phyloP scores from a whole-genome alignment of 2,329 filamentous ascomycete species.

The Chaetomiaceae sp. region DNA sequence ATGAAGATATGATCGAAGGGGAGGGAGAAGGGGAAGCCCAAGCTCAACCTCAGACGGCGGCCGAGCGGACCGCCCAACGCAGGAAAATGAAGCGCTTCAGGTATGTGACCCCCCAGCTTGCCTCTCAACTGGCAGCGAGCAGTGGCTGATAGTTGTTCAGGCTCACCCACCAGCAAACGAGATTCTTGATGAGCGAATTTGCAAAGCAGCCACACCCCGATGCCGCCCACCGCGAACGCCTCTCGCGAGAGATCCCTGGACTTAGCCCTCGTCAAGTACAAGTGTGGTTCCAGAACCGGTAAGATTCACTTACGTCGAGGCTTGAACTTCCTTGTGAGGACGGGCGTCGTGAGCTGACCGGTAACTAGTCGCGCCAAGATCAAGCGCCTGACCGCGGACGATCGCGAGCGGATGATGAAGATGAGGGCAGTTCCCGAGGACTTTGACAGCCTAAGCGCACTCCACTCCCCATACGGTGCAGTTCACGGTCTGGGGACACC shows the following conservation, averaged over 20 bases:
- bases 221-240: slow-evolving; percentile 79
- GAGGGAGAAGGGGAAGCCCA: slow-evolving; percentile 42
- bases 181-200: slow-evolving; percentile 96
- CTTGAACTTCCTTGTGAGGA: neutral
- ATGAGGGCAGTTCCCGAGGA: slow-evolving; percentile 68
- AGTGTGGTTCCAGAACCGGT: slow-evolving; percentile 99
- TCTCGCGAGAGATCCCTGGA: slow-evolving; percentile 87
- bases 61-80: slow-evolving; percentile 53
- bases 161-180: slow-evolving; percentile 93
- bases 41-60: slow-evolving; percentile 48
- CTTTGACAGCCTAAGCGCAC: slow-evolving; percentile 65
- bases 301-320: slow-evolving; percentile 31
- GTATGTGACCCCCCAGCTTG: slow-evolving; percentile 40
- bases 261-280: slow-evolving; percentile 90
- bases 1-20: slow-evolving; percentile 53
- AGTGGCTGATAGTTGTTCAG: slow-evolving; percentile 47
- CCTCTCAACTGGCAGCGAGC: neutral
- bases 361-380: slow-evolving; percentile 60
- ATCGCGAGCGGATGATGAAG: slow-evolving; percentile 66
- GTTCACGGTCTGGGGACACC: slow-evolving; percentile 49
- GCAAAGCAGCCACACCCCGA: slow-evolving; percentile 92
- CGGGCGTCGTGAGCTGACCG: slow-evolving; percentile 17
- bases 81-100: slow-evolving; percentile 77
- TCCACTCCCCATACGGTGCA: slow-evolving; percentile 64
- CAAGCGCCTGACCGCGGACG: slow-evolving; percentile 65